Conservation (phyloP, 768 basidiomycete species). For the Lyophyllum decastes region DNA sequence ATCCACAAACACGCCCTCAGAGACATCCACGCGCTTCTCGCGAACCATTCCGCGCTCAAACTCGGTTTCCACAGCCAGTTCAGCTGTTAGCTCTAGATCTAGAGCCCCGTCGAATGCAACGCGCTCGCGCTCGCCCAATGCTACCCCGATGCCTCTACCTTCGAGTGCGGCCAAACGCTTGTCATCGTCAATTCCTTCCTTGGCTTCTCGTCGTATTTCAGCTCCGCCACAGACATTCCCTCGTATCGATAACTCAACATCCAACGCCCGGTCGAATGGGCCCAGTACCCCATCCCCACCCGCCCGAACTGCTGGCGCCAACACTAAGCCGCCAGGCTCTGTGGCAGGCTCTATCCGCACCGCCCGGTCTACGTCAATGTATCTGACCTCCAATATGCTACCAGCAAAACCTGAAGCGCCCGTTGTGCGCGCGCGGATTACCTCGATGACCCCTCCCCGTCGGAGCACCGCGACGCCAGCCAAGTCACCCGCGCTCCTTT, state of each 20-base stretch:
- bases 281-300: conserved; percentile 1
- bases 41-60: conserved; percentile 46
- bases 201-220: conserved; percentile 39
- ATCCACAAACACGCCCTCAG: conserved; percentile 43
- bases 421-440: conserved; percentile 35
- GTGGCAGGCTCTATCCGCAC: conserved; percentile 22
- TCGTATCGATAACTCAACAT: conserved; percentile 3
- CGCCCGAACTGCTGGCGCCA: conserved; percentile 2
- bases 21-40: conserved; percentile 54
- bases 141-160: conserved; percentile 45
- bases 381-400: conserved; percentile 15
- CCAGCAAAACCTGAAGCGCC: conserved; percentile 17
- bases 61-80: conserved; percentile 29
- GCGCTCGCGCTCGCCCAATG: conserved; percentile 47
- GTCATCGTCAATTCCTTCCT: conserved; percentile 38
- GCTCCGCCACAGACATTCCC: conserved; percentile 30
- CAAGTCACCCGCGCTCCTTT: conserved; percentile 26
- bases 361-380: conserved; percentile 22
- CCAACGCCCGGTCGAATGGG: neutral
- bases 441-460: conserved; percentile 44
- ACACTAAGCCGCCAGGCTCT: conserved; percentile 26
- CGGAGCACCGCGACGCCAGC: conserved; percentile 26
- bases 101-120: conserved; percentile 52
- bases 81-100: conserved; percentile 41
- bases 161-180: conserved; percentile 34